These are phyloP conservation scores for Hymenotorrendiella dingleyae DNA, from an alignment of 2,329 filamentous ascomycete genomes.

Conservation along the genomic window DNA sequence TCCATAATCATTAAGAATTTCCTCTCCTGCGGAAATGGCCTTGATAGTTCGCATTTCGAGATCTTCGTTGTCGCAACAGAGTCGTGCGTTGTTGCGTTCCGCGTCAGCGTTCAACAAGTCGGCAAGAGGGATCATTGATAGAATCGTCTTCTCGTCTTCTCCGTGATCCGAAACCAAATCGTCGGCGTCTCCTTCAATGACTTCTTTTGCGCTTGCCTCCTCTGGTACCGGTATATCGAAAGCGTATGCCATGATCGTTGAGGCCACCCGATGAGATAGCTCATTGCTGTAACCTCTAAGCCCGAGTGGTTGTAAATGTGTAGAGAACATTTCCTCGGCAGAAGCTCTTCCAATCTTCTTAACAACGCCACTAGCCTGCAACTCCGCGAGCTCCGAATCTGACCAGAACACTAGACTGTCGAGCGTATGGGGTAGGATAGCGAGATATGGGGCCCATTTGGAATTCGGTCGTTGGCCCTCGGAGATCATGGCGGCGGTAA, in stretches of 20 bases:
- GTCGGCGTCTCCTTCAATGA: slow-evolving; percentile 40
- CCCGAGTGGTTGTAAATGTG: slow-evolving; percentile 48
- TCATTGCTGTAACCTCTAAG: slow-evolving; percentile 37
- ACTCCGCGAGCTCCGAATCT: slow-evolving; percentile 49
- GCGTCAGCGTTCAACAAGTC: slow-evolving; percentile 67
- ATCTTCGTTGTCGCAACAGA: slow-evolving; percentile 29
- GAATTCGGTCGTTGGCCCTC: slow-evolving; percentile 21
- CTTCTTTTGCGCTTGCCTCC: slow-evolving; percentile 29
- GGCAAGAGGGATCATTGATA: slow-evolving; percentile 66
- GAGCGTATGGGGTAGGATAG: slow-evolving; percentile 53
- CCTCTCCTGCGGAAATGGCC: slow-evolving; percentile 49
- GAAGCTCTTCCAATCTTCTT: slow-evolving; percentile 57
- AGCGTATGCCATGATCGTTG: slow-evolving; percentile 66
- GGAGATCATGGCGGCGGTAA: slow-evolving; percentile 19
- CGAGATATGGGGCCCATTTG: slow-evolving; percentile 49
- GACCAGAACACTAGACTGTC: slow-evolving; percentile 68
- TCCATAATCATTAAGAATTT: slow-evolving; percentile 65
- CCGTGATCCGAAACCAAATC: slow-evolving; percentile 42
- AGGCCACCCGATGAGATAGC: slow-evolving; percentile 57
- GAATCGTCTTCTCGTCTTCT: slow-evolving; percentile 39
- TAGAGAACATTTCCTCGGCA: slow-evolving; percentile 52
- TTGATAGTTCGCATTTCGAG: slow-evolving; percentile 60
- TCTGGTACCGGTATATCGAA: slow-evolving; percentile 55
- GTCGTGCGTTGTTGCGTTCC: slow-evolving; percentile 54
- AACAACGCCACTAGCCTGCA: slow-evolving; percentile 58